A percentile compares a stretch with the other conserved stretches of the same genome.
Evolutionary conservation across 257 asterid genomes (phyloP).

Genomic region (Fraxinus cuspidata): DNA sequence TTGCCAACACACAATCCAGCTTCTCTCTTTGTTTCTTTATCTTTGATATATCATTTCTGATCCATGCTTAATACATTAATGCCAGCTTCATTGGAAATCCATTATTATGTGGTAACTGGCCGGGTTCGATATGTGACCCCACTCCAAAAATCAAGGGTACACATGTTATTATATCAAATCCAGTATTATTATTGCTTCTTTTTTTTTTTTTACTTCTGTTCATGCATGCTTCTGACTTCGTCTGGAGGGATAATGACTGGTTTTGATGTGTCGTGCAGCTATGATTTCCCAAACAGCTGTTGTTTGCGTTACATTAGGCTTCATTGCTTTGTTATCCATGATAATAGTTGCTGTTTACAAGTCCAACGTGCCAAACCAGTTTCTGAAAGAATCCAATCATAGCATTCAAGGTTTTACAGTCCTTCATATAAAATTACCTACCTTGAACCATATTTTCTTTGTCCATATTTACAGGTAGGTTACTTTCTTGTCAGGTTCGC

Average conservation of each 20-base stretch:
- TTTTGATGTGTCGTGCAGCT: constrained; percentile 38
- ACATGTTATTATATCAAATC: neutral
- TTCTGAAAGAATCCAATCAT: constrained; percentile 54
- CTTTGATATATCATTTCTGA: constrained; percentile 1
- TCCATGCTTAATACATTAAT: constrained; percentile 16
- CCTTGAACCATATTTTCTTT: neutral
- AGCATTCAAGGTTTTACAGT: constrained; percentile 43
- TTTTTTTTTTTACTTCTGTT: neutral
- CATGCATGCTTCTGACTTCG: neutral
- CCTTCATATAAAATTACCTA: neutral
- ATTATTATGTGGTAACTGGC: constrained; percentile 84
- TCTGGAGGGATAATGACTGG: neutral
- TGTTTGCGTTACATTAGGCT: constrained; percentile 66
- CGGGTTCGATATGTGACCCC: constrained; percentile 81
- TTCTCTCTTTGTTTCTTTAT: neutral
- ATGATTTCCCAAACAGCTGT: constrained; percentile 66
- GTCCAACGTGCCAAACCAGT: constrained; percentile 53
- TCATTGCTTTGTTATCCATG: constrained; percentile 66
- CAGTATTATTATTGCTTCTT: neutral
- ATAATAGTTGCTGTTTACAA: constrained; percentile 75
- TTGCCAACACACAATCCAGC: neutral
- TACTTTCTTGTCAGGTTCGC: constrained; percentile 44
- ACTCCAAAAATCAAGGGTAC: constrained; percentile 66
- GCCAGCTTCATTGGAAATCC: constrained; percentile 82
- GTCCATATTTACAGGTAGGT: neutral